Evolutionary conservation across 495 filamentous ascomycete species (phyloP).

Genomic region (Penicillium silybi): DNA sequence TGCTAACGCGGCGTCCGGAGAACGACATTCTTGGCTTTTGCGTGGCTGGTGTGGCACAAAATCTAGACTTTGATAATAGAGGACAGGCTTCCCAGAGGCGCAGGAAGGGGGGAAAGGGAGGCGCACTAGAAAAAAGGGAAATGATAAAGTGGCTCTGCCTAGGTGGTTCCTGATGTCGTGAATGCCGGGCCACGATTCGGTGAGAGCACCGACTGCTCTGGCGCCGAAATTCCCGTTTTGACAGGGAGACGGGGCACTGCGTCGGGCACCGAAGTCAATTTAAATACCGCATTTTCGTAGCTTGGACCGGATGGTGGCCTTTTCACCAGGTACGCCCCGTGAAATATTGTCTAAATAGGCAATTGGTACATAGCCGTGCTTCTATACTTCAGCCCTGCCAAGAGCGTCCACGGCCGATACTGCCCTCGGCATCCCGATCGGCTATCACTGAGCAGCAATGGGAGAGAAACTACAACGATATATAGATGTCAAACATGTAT

Average conservation of each 20-base stretch:
- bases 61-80: not conserved
- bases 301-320: not conserved
- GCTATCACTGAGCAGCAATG: not conserved
- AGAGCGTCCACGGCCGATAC: not conserved
- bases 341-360: too few species aligned
- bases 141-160: constrained; percentile 6
- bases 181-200: constrained; percentile 24
- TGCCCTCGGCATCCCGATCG: constrained; percentile 15
- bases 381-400: constrained; percentile 12
- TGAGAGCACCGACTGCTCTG: constrained; percentile 17
- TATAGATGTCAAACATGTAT: constrained; percentile 9
- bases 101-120: not conserved
- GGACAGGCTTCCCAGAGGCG: not conserved
- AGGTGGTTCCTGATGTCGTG: not conserved
- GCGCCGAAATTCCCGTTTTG: constrained; percentile 8
- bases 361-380: too few species aligned
- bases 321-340: not conserved
- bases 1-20: constrained; percentile 47
- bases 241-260: not conserved
- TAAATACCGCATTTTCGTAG: constrained; percentile 7
- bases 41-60: not conserved
- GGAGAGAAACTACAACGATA: not conserved
- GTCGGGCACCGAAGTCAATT: not conserved
- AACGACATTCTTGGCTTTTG: constrained; percentile 42
- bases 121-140: not conserved